phyloP scores from a whole-genome alignment of 768 basidiomycete species.

The Lactarius hatsudake region DNA sequence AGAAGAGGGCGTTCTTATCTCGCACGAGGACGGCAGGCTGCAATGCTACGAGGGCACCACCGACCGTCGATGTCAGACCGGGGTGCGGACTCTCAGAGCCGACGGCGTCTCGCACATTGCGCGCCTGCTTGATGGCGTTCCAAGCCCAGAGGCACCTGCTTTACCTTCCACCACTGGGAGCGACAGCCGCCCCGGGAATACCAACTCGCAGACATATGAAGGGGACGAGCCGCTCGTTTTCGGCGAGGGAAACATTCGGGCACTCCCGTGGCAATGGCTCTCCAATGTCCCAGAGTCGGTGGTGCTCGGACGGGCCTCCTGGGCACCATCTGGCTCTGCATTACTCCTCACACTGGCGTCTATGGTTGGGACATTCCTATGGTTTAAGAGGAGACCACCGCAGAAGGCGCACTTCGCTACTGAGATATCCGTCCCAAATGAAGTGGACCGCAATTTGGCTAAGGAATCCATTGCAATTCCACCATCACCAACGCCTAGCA shows the following conservation, averaged over 20 bases:
- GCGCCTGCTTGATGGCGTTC: constrained; percentile 60
- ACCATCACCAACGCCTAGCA: not conserved
- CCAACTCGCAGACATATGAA: constrained; percentile 11
- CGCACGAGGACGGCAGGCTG: not conserved
- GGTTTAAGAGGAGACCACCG: constrained; percentile 10
- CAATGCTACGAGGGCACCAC: constrained; percentile 36
- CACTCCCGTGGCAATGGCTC: constrained; percentile 14
- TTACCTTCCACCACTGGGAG: constrained; percentile 27
- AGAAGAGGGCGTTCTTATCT: constrained; percentile 6
- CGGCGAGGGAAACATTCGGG: not conserved
- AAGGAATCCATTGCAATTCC: not conserved
- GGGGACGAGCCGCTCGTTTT: constrained; percentile 4
- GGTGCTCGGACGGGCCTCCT: not conserved
- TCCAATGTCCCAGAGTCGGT: constrained; percentile 7
- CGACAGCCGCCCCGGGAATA: constrained; percentile 34
- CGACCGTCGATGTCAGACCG: constrained; percentile 61
- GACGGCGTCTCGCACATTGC: constrained; percentile 42
- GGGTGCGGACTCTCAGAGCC: constrained; percentile 54
- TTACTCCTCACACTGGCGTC: constrained; percentile 16
- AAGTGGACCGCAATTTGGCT: not conserved
- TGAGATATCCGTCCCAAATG: not conserved
- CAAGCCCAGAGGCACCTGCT: constrained; percentile 26
- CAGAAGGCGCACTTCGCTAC: not conserved
- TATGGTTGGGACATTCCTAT: constrained; percentile 7
- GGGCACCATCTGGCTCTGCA: constrained; percentile 8